These are phyloP conservation scores for Rhizophagus sp. DNA, from an alignment of 192 early-diverging fungal genomes.

Conservation along the genomic window DNA sequence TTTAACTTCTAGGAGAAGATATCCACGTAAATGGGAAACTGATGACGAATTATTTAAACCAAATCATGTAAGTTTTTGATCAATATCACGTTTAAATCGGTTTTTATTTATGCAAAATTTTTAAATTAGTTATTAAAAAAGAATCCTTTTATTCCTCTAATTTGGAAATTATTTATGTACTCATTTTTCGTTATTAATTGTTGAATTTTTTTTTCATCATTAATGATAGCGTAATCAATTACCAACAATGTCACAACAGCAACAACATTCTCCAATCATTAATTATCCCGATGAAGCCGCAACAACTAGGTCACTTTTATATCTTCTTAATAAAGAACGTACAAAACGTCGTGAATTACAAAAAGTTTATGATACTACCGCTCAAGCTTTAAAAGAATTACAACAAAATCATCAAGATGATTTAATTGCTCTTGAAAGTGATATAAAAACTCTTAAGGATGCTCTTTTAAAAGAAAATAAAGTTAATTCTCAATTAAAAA, in stretches of 20 bases:
- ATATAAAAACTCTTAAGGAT: constrained; percentile 18
- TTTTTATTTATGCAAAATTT: too few relatives aligned
- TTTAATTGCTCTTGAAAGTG: constrained; percentile 11
- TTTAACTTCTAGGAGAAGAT: neutral
- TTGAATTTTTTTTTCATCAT: neutral
- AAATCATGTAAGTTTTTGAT: constrained; percentile 10
- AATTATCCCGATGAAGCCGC: neutral
- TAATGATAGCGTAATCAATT: neutral
- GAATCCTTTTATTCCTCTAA: neutral
- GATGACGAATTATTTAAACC: constrained; percentile 30
- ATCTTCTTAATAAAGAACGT: constrained; percentile 27
- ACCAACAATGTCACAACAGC: neutral
- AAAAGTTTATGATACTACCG: constrained; percentile 11
- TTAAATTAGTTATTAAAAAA: too few relatives aligned
- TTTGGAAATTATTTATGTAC: neutral
- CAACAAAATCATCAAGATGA: constrained; percentile 28
- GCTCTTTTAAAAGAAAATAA: constrained; percentile 24
- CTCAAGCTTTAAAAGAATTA: constrained; percentile 5
- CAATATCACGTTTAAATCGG: too few relatives aligned
- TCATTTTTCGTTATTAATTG: neutral
- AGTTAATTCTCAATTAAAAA: constrained; percentile 16
- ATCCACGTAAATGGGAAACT: constrained; percentile 21
- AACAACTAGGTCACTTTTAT: constrained; percentile 23
- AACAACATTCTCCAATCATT: neutral
- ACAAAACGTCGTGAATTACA: constrained; percentile 22